These are phyloP conservation scores for Microdochium paspali DNA, from an alignment of 2,329 filamentous ascomycete genomes.

Conservation along the genomic window DNA sequence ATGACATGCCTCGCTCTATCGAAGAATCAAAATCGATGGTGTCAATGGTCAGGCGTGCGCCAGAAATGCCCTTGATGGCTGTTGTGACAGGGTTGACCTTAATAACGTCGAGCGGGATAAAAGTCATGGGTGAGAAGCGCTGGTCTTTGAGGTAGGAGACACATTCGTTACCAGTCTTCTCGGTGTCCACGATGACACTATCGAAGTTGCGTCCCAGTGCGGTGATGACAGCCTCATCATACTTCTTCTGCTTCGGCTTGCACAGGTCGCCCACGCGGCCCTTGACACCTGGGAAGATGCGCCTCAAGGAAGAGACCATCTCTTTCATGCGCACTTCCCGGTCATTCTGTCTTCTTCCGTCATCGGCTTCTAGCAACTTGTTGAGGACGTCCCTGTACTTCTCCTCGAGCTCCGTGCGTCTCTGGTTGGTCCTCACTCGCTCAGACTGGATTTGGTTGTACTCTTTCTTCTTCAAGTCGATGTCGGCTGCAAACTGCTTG, in stretches of 20 bases:
- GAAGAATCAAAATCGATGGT: constrained; percentile 88
- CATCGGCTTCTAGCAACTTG: constrained; percentile 77
- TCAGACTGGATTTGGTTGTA: constrained; percentile 81
- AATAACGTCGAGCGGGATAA: constrained; percentile 94
- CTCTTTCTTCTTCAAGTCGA: constrained; percentile 82
- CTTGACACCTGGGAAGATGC: constrained; percentile 84
- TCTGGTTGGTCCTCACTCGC: constrained; percentile 69
- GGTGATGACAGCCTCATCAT: constrained; percentile 83
- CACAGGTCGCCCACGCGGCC: constrained; percentile 87
- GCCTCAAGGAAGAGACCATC: constrained; percentile 76
- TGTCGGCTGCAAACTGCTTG: constrained; percentile 64
- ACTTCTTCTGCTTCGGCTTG: constrained; percentile 96
- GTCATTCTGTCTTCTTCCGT: constrained; percentile 76
- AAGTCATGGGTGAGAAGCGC: constrained; percentile 77
- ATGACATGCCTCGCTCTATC: constrained; percentile 85
- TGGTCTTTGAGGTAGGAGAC: constrained; percentile 92
- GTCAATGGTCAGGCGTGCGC: constrained; percentile 84
- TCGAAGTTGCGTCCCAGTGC: constrained; percentile 91
- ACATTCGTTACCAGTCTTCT: constrained; percentile 89
- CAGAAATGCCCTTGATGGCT: constrained; percentile 79
- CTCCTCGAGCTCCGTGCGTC: constrained; percentile 82
- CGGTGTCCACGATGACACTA: constrained; percentile 87
- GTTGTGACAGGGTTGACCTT: constrained; percentile 88
- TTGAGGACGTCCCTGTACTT: constrained; percentile 74
- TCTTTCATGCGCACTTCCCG: constrained; percentile 73